Conservation (phyloP, 75 land plant species). For the Cryptomeria japonica region DNA sequence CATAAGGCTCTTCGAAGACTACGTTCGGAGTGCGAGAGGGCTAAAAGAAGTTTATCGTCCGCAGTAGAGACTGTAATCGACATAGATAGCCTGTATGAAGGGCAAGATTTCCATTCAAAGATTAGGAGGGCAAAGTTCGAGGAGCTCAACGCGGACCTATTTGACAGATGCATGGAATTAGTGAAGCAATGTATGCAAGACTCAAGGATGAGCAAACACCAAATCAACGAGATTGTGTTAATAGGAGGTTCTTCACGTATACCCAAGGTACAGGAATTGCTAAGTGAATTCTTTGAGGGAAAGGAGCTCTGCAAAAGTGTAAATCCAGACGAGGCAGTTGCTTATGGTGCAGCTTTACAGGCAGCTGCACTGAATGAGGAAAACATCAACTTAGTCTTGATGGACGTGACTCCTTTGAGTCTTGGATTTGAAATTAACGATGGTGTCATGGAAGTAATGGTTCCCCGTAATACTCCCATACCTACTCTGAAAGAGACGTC, state of each 20-base stretch:
- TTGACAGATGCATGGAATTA: background rate
- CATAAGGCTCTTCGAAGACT: conserved; percentile 2
- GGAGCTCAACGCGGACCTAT: conserved; percentile 6
- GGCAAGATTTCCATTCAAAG: background rate
- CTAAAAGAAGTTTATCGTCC: background rate
- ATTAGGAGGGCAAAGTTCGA: background rate
- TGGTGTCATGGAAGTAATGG: conserved; percentile 14
- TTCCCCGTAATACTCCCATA: conserved; percentile 35
- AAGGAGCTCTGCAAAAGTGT: background rate
- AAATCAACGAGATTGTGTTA: background rate
- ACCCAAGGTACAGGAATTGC: conserved; percentile 14
- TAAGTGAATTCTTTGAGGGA: conserved; percentile 11
- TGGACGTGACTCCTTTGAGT: conserved; percentile 4
- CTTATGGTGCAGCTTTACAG: background rate
- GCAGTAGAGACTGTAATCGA: background rate
- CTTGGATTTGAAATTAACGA: background rate
- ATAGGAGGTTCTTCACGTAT: conserved; percentile 24
- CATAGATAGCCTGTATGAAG: conserved; percentile 3
- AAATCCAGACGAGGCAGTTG: conserved; percentile 6
- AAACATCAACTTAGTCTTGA: background rate
- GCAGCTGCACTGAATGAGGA: background rate
- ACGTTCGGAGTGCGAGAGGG: background rate
- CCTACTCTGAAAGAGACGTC: background rate
- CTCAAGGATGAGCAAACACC: background rate
- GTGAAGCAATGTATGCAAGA: conserved; percentile 5